Conservation (phyloP, 2,329 filamentous ascomycete species). For the Ceratocystis ficicola region DNA sequence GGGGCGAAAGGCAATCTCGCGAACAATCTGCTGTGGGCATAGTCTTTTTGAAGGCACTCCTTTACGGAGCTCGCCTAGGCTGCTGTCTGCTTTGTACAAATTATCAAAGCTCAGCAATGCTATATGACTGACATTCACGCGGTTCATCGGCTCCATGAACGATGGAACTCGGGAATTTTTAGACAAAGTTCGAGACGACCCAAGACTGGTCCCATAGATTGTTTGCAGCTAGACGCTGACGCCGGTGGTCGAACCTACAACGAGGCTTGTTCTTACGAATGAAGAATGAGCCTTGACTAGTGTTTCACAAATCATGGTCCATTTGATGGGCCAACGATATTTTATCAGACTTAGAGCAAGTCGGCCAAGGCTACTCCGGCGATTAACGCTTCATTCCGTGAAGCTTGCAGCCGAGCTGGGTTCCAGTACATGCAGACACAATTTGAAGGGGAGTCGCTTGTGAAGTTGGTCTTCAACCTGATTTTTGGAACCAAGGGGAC, state of each 20-base stretch:
- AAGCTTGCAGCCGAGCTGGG: no score
- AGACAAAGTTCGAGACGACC: background rate
- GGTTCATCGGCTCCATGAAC: background rate
- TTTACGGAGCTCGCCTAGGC: background rate
- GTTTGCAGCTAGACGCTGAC: background rate
- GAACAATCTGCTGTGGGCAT: background rate
- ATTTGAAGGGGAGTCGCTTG: no score
- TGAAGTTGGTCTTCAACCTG: no score
- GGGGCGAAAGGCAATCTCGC: background rate
- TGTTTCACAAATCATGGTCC: background rate
- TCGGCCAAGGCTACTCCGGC: background rate
- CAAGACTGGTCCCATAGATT: background rate
- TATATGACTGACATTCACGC: background rate
- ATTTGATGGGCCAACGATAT: background rate
- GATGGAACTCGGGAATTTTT: background rate
- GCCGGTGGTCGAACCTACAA: background rate
- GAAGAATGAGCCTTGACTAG: no score
- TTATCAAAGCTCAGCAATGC: background rate
- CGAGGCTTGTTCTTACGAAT: no score
- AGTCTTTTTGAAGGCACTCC: background rate
- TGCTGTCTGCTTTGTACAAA: background rate
- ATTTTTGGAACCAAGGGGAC: no score
- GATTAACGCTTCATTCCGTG: no score
- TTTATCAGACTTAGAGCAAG: background rate
- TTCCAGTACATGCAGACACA: no score